These are phyloP conservation scores for Cucumis melo DNA, from an alignment of 306 rosid genomes.

Conservation along the genomic window DNA sequence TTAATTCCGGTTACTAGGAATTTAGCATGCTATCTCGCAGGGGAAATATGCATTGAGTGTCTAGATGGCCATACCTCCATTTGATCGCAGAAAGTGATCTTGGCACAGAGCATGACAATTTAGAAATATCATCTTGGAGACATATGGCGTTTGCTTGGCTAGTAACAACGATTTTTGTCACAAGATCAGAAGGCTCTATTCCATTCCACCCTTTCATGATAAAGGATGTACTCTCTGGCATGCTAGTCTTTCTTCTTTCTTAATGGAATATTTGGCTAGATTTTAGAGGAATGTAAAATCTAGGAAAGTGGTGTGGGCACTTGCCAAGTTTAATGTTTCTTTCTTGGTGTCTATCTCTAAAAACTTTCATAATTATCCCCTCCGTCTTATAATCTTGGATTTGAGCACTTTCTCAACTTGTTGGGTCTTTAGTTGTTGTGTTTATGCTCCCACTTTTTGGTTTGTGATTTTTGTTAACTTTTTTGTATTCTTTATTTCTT, in stretches of 20 bases:
- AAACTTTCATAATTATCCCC: background rate
- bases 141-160: background rate
- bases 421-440: background rate
- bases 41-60: no score
- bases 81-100: no score
- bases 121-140: background rate
- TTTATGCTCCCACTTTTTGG: background rate
- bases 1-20: no score
- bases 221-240: background rate
- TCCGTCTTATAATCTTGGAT: background rate
- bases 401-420: background rate
- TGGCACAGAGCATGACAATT: background rate
- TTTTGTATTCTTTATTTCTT: background rate
- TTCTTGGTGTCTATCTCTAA: background rate
- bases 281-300: background rate
- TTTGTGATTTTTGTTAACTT: background rate
- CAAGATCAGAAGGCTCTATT: background rate
- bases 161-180: background rate
- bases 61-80: no score
- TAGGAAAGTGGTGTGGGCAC: background rate
- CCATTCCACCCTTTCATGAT: background rate
- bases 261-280: background rate
- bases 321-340: background rate
- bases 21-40: no score
- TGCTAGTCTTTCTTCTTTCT: background rate